Conservation (phyloP, 2,329 filamentous ascomycete species). For the Penicillium hesseltinei region DNA sequence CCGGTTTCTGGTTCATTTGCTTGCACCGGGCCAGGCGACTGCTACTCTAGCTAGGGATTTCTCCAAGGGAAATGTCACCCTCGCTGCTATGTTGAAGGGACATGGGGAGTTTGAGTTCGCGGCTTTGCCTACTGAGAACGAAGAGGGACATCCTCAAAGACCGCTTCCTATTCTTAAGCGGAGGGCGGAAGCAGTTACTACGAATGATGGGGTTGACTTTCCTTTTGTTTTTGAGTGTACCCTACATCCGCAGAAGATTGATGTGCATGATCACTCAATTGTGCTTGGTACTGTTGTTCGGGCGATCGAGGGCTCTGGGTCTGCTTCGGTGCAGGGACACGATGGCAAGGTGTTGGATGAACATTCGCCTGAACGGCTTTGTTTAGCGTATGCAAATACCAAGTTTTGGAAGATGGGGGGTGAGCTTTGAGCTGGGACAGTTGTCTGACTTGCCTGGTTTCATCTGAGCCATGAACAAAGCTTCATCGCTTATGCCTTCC, state of each 20-base stretch:
- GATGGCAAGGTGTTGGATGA: slow-evolving; percentile 4
- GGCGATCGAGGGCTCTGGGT: slow-evolving; percentile 20
- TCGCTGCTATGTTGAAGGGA: slow-evolving; percentile 27
- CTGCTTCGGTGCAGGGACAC: neutral
- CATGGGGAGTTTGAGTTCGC: slow-evolving; percentile 32
- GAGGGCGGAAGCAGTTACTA: slow-evolving; percentile 5
- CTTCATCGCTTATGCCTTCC: neutral
- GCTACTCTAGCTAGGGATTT: slow-evolving; percentile 42
- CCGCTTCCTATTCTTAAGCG: slow-evolving; percentile 32
- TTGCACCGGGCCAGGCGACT: slow-evolving; percentile 35
- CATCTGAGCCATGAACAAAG: neutral
- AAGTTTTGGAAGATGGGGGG: slow-evolving; percentile 44
- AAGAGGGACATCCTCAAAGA: neutral
- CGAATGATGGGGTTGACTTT: slow-evolving; percentile 26
- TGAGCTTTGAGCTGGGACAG: slow-evolving; percentile 23
- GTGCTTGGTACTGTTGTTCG: slow-evolving; percentile 39
- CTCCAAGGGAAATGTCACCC: slow-evolving; percentile 40
- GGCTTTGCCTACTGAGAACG: slow-evolving; percentile 8
- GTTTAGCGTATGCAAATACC: slow-evolving; percentile 45
- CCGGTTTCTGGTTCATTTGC: slow-evolving; percentile 54
- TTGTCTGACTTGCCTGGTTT: neutral
- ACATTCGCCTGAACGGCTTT: slow-evolving; percentile 25
- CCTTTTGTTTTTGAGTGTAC: slow-evolving; percentile 43
- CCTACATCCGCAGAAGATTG: slow-evolving; percentile 36
- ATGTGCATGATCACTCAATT: slow-evolving; percentile 43